Conservation (phyloP, 495 filamentous ascomycete genomes). For the Podospora bellae-mahoneyi region DNA sequence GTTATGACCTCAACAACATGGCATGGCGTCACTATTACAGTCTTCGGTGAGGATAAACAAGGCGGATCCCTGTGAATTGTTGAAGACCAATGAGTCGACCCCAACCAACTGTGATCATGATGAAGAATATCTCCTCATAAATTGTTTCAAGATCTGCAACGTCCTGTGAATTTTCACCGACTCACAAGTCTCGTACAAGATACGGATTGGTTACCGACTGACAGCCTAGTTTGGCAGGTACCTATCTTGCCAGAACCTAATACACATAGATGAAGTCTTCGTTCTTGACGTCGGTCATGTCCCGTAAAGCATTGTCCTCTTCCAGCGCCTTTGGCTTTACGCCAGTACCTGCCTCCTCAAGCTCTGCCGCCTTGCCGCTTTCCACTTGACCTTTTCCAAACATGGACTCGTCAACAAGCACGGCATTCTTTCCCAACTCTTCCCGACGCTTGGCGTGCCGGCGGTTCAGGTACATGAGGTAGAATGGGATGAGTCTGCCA, state of each 20-base stretch:
- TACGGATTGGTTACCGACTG: not conserved
- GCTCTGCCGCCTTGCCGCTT: slow-evolving; percentile 41
- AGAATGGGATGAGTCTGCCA: slow-evolving; percentile 38
- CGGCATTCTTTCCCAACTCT: slow-evolving; percentile 43
- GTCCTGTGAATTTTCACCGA: not conserved
- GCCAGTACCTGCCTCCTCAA: slow-evolving; percentile 47
- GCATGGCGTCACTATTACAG: no score
- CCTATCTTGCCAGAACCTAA: slow-evolving; percentile 19
- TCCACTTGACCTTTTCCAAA: slow-evolving; percentile 43
- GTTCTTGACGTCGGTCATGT: slow-evolving; percentile 53
- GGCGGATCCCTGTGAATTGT: no score
- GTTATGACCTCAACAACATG: not conserved
- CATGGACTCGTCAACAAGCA: slow-evolving; percentile 41
- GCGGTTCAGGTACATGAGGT: slow-evolving; percentile 49
- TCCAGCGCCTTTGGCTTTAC: slow-evolving; percentile 35
- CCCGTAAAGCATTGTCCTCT: slow-evolving; percentile 48
- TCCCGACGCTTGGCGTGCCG: slow-evolving; percentile 44
- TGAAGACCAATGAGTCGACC: no score
- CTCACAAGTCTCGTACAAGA: not conserved
- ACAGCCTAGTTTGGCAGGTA: no score
- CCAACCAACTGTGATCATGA: not conserved
- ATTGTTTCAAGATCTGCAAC: not conserved
- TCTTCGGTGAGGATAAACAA: no score
- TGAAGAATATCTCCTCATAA: not conserved
- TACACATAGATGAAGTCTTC: slow-evolving; percentile 61